These are phyloP conservation scores for Fusarium tjaetaba DNA, from an alignment of 2,329 filamentous ascomycete species.

Conservation along the genomic window DNA sequence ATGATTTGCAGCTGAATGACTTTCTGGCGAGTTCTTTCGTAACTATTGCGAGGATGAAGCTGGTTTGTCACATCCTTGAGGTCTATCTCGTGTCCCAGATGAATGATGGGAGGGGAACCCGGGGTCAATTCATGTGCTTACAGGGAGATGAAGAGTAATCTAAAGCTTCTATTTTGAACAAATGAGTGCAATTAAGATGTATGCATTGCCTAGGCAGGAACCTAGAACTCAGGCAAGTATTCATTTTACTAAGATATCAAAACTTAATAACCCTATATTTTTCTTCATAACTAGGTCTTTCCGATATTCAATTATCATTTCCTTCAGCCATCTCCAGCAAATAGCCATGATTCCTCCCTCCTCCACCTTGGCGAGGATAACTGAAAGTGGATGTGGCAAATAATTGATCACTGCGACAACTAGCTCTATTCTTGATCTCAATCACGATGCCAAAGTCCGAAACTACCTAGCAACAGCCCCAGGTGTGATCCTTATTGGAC, in stretches of 20 bases:
- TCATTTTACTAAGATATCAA: neutral
- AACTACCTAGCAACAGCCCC: neutral
- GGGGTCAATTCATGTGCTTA: neutral
- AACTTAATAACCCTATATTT: neutral
- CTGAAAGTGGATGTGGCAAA: slow-evolving; percentile 6
- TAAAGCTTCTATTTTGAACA: neutral
- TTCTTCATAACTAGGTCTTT: neutral
- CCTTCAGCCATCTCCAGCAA: neutral
- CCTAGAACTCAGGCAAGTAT: neutral
- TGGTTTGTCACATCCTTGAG: slow-evolving; percentile 12
- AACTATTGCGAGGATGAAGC: slow-evolving; percentile 23
- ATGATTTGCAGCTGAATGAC: slow-evolving; percentile 6
- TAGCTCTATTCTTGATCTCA: slow-evolving; percentile 21
- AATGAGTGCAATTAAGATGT: neutral
- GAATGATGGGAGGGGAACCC: neutral
- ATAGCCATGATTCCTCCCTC: neutral
- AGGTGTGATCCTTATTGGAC: slow-evolving; percentile 2
- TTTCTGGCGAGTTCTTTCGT: neutral
- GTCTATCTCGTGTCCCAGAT: neutral
- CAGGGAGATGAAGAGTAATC: neutral
- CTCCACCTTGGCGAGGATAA: neutral
- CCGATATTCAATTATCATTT: neutral
- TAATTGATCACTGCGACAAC: slow-evolving; percentile 21
- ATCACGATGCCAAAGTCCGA: slow-evolving; percentile 1
- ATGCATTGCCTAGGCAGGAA: neutral